Evolutionary conservation across 2,329 filamentous ascomycete genomes (phyloP).

Genomic region (Pseudogymnoascus sp.): DNA sequence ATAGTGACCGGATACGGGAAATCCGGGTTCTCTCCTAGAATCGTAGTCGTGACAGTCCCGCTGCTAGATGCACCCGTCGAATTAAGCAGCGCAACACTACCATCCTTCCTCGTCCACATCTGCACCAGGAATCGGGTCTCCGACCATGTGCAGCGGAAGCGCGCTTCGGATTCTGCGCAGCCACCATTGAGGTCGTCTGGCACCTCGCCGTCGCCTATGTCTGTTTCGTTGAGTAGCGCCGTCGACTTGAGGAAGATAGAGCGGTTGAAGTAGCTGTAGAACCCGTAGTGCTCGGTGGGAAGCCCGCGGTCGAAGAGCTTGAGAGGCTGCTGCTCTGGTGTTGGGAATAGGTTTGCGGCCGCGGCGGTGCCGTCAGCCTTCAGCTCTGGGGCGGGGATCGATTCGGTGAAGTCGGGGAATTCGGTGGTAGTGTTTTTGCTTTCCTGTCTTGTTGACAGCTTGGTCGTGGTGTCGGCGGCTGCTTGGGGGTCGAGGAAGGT

Average conservation of each 20-base stretch:
- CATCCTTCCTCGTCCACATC: conserved; percentile 51
- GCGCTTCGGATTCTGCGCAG: conserved; percentile 42
- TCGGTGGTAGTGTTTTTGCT: background rate
- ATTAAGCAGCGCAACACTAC: conserved; percentile 35
- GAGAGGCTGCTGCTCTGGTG: conserved; percentile 66
- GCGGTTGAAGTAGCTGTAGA: conserved; percentile 87
- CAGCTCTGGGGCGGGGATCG: conserved; percentile 55
- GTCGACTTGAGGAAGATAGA: conserved; percentile 69
- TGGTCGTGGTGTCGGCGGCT: conserved; percentile 8
- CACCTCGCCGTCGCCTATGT: conserved; percentile 31
- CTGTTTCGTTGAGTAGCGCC: conserved; percentile 36
- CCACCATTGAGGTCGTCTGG: conserved; percentile 48
- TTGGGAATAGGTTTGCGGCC: conserved; percentile 62
- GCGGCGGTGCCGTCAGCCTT: conserved; percentile 64
- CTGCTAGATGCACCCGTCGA: conserved; percentile 13
- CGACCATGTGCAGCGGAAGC: conserved; percentile 48
- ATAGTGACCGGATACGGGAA: conserved; percentile 58
- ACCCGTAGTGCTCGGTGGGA: conserved; percentile 79
- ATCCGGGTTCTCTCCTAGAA: conserved; percentile 34
- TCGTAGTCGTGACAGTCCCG: conserved; percentile 21
- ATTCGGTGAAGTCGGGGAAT: conserved; percentile 36
- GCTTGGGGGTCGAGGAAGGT: conserved; percentile 46
- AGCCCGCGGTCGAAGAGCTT: conserved; percentile 77
- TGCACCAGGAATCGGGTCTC: conserved; percentile 55
- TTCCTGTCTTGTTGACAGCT: background rate